Conservation (phyloP, 371 early-diverging fungal genomes). For the Mucor saturninus region DNA sequence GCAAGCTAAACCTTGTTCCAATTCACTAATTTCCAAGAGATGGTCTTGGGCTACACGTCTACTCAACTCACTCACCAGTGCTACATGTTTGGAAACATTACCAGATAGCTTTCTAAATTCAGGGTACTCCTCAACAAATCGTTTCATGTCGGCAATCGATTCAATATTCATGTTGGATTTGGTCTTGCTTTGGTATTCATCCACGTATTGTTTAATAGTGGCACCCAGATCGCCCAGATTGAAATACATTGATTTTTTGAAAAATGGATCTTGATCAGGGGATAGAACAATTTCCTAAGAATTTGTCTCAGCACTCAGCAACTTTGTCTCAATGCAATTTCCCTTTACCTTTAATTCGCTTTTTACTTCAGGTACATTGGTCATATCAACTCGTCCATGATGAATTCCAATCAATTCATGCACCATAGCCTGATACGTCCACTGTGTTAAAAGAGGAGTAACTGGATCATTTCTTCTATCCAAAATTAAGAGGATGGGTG, state of each 20-base stretch:
- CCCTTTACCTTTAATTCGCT: conserved; percentile 76
- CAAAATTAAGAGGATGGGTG: conserved; percentile 88
- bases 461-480: conserved; percentile 97
- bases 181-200: conserved; percentile 89
- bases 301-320: background rate
- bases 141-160: conserved; percentile 95
- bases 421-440: conserved; percentile 99
- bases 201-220: conserved; percentile 92
- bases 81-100: conserved; percentile 97
- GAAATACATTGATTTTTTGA: conserved; percentile 83
- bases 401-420: conserved; percentile 95
- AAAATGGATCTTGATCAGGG: conserved; percentile 90
- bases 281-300: conserved; percentile 86
- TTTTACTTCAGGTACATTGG: conserved; percentile 78
- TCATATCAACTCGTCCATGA: conserved; percentile 93
- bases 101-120: conserved; percentile 94
- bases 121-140: conserved; percentile 97
- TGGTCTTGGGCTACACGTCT: conserved; percentile 74
- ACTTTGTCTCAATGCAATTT: background rate
- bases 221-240: conserved; percentile 95
- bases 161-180: conserved; percentile 91
- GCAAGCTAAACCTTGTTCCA: conserved; percentile 94
- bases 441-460: conserved; percentile 95
- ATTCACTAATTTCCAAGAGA: conserved; percentile 85
- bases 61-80: conserved; percentile 91